phyloP scores from a whole-genome alignment of 2,329 filamentous ascomycete species.

The Xylaria sp. region DNA sequence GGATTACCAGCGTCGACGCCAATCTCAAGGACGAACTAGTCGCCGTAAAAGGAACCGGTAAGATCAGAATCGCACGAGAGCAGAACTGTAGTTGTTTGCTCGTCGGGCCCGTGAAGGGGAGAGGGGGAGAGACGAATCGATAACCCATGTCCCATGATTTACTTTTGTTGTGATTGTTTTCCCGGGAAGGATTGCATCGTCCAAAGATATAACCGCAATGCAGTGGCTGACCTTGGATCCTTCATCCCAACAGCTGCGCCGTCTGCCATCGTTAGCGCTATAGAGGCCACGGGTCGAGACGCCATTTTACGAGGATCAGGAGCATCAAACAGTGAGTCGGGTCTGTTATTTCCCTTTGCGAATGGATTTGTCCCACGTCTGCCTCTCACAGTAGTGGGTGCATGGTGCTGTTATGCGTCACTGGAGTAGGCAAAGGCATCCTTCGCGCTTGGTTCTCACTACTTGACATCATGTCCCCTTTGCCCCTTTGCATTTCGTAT shows the following conservation, averaged over 20 bases:
- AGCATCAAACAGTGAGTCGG: constrained; percentile 75
- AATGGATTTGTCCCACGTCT: constrained; percentile 4
- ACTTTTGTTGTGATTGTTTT: background rate
- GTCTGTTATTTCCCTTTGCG: constrained; percentile 20
- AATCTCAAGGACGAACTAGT: constrained; percentile 84
- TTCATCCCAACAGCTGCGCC: constrained; percentile 67
- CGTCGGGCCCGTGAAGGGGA: background rate
- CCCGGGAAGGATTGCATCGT: constrained; percentile 18
- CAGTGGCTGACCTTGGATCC: constrained; percentile 22
- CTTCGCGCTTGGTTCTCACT: constrained; percentile 1
- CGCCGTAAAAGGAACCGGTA: constrained; percentile 81
- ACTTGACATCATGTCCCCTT: constrained; percentile 5
- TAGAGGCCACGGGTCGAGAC: constrained; percentile 89
- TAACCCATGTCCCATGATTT: background rate
- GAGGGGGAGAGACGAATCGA: no score
- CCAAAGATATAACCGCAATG: constrained; percentile 30
- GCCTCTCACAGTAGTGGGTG: constrained; percentile 11
- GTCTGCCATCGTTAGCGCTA: constrained; percentile 85
- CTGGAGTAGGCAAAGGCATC: constrained; percentile 17
- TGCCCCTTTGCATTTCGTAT: constrained; percentile 5
- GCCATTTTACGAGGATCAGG: constrained; percentile 92
- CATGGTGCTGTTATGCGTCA: constrained; percentile 19
- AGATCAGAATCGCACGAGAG: constrained; percentile 25
- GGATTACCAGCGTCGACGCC: constrained; percentile 82
- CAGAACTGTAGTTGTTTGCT: background rate